Evolutionary conservation across 441 rosid genomes (phyloP), one percentile per base, ranked within the genome.

Genomic region (Mallotus repandus): DNA sequence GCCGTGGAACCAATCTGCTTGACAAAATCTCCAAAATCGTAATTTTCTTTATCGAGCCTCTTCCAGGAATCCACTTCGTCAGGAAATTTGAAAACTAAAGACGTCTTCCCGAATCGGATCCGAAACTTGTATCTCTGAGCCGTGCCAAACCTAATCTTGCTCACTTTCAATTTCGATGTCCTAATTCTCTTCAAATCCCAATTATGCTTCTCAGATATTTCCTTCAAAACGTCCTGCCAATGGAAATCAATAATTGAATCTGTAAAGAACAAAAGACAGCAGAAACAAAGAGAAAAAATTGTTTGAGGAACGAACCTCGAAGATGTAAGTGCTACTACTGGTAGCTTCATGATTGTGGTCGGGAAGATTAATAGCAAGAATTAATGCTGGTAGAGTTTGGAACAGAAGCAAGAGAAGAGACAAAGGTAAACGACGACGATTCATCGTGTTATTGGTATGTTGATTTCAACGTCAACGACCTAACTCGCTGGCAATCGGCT

Each of bases 171-270:
- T 66, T 79, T 82, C 52, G 91, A 71, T 50, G 81, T 81, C 38
- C 74, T 74, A 35, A 78, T 77, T 57, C 74, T 76, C 16, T 83
- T 85, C 46, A 77, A 71, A 79, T 87, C 84, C 94, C 94, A 92
- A 57, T 78, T 82, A 76, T 86, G 92, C 73, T 53, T 77, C 64
- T 45, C 68, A 35, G 92, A 78, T 68, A 92, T 84, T 81, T 80
- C 89, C 79, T 81, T 80, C 75, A 92, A 64, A 19, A 90, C 90
- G 74, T 89, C 93, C 96, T 91, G 85, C 9, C 52, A 45, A n/a
- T 32, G 19, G 19, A 10, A 68, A 68, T 9, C 10, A 1, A 48
- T 48, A 14, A 2, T 4, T 12, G 61, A 50, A 12, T 41, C 41
- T 35, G 41, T n/a, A 25, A 15, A 11, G 25, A 32, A 5, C 22